These are phyloP conservation scores for Pseudozyma tsukubaensis DNA, from an alignment of 1,284 basidiomycete genomes.

Conservation along the genomic window DNA sequence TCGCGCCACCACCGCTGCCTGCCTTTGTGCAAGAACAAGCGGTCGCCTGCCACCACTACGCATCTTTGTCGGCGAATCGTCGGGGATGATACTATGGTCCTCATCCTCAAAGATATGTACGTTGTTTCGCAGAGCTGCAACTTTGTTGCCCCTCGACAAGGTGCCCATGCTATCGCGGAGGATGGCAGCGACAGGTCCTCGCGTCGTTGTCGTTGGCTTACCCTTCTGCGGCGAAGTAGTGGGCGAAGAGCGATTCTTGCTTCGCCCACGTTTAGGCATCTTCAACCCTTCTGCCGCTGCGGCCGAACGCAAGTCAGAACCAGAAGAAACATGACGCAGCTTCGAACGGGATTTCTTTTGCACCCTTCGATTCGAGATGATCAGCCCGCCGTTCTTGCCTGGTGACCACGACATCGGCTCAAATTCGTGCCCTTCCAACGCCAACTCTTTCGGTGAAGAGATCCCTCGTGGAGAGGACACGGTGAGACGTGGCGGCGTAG, in stretches of 20 bases:
- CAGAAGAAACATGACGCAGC: constrained; percentile 21
- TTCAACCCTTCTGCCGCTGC: constrained; percentile 17
- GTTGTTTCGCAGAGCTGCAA: constrained; percentile 14
- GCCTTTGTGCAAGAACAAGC: not conserved
- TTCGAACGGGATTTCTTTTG: constrained; percentile 31
- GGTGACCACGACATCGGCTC: constrained; percentile 46
- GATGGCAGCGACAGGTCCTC: constrained; percentile 13
- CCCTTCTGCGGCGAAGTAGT: constrained; percentile 1
- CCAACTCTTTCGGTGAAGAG: constrained; percentile 44
- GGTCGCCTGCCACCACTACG: not conserved
- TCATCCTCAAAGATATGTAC: constrained; percentile 18
- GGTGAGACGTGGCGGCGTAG: constrained; percentile 42
- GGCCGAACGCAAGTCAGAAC: constrained; percentile 15
- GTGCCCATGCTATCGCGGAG: constrained; percentile 20
- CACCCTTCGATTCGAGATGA: constrained; percentile 36
- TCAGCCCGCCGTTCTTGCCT: constrained; percentile 10
- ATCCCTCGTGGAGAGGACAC: constrained; percentile 50
- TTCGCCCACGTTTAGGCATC: constrained; percentile 22
- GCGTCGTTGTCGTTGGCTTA: not conserved
- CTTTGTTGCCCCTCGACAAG: constrained; percentile 10
- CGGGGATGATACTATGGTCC: not conserved
- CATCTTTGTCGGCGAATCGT: constrained; percentile 23
- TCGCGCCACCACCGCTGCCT: too few species aligned
- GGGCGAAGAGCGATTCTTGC: not conserved
- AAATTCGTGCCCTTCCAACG: constrained; percentile 38